Base-by-base conservation (phyloP, 192 early-diverging fungal species). In the Umbelopsis vinacea region DNA sequence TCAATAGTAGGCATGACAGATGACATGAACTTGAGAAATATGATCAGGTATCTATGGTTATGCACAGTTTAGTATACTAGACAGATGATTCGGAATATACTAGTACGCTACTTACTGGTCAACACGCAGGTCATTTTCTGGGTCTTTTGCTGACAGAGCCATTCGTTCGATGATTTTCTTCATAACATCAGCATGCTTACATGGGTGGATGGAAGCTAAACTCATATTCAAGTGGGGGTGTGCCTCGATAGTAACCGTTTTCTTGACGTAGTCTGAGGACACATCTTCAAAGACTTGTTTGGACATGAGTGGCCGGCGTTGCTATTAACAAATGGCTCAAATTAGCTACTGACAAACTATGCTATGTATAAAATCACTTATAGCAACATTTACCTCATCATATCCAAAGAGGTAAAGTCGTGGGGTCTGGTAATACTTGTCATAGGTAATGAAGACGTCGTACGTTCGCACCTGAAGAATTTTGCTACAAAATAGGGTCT, bases 351-450 rank as follows among this genome's bases (percentile, higher is more conserved):
- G 26, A 68, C 14, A 67, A 24, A 67, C 23, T 38, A 15, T 24
- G 7, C 46, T 37, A 45, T 45, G 50, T 0, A 46, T 2, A 47
- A 24, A 24, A 37, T 26, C 0, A 46, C 19, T 3, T 55, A 6
- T 55, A 53, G 17, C 15, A 33, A 33, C 14, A 37, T 81, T 79
- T 77, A 89, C 85, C 83, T 97, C 96, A 83, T 95, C 95, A 79
- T 97, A 99, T 14, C 98, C 98, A 88, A 94, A 97, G 67, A 99
- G 86, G 91, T 92, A 98, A 69, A 99, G 91, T 23, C 96, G 91
- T 19, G 98, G 98, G 7, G 98, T 99, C 82, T 97, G 96, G 79
- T 98, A 98, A 80, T 98, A 98, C 81, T 99, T 99, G 89, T 99
- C 98, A 82, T 99, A 99, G n/a, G 96, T 97, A 71, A 99, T 99